Percentiles rank a stretch among this genome's conserved stretches.
Conservation (phyloP, 805 yeast species). For the Millerozyma miso region DNA sequence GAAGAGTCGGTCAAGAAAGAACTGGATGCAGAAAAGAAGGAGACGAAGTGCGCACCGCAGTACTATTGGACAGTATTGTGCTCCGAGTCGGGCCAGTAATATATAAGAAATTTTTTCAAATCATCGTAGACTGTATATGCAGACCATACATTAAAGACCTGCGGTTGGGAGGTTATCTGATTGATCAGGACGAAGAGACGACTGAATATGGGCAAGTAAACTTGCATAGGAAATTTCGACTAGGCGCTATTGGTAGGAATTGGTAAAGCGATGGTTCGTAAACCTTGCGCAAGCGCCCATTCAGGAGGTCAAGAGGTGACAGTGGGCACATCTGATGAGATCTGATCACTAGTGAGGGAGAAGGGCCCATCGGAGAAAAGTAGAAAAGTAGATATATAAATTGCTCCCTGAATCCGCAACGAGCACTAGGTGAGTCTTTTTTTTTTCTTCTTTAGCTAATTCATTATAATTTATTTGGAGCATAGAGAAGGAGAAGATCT, state of each 20-base stretch:
- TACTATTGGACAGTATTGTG: too few species aligned
- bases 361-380: too few species aligned
- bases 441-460: slow-evolving; percentile 11
- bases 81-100: neutral
- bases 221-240: neutral
- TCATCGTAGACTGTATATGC: neutral
- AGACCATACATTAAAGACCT: neutral
- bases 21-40: too few species aligned
- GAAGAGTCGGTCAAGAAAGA: too few species aligned
- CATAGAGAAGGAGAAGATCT: slow-evolving; percentile 4
- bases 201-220: neutral
- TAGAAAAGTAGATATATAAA: neutral
- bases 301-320: too few species aligned
- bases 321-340: neutral
- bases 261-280: neutral
- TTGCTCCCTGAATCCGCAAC: slow-evolving; percentile 1
- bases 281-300: neutral
- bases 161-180: slow-evolving; percentile 1
- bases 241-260: neutral
- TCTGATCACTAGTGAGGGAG: too few species aligned
- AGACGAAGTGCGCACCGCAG: too few species aligned
- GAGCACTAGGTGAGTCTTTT: slow-evolving; percentile 5
- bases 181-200: neutral
- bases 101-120: too few species aligned
- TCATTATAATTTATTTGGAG: slow-evolving; percentile 9